phyloP scores from a whole-genome alignment of 1,139 yeast genomes.

The Suhomyces taliae region DNA sequence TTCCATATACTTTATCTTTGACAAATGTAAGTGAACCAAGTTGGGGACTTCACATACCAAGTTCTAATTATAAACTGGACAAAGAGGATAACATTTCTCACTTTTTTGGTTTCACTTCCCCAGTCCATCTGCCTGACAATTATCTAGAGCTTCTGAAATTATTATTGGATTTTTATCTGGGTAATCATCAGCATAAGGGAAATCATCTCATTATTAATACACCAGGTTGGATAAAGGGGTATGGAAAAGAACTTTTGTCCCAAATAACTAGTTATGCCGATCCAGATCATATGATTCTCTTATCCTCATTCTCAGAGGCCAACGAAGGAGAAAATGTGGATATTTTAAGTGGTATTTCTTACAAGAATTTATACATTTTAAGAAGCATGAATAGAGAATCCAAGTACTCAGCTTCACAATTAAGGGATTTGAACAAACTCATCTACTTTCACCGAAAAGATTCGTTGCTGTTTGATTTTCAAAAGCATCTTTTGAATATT shows the following conservation, averaged over 20 bases:
- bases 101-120: slow-evolving; percentile 71
- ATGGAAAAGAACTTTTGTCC: slow-evolving; percentile 66
- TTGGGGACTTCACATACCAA: slow-evolving; percentile 28
- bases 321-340: slow-evolving; percentile 26
- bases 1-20: slow-evolving; percentile 69
- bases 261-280: slow-evolving; percentile 45
- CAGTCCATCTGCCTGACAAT: slow-evolving; percentile 64
- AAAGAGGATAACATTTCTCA: slow-evolving; percentile 20
- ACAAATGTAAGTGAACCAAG: slow-evolving; percentile 22
- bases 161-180: slow-evolving; percentile 37
- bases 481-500: slow-evolving; percentile 41
- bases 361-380: slow-evolving; percentile 19
- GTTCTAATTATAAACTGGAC: slow-evolving; percentile 2
- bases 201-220: slow-evolving; percentile 67
- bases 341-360: slow-evolving; percentile 23
- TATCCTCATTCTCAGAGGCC: slow-evolving; percentile 23
- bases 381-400: slow-evolving; percentile 34
- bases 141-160: slow-evolving; percentile 50
- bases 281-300: slow-evolving; percentile 56
- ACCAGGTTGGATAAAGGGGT: slow-evolving; percentile 94
- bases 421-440: slow-evolving; percentile 51
- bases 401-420: slow-evolving; percentile 50
- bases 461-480: slow-evolving; percentile 42
- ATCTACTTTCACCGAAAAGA: slow-evolving; percentile 51
- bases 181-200: slow-evolving; percentile 25